Evolutionary conservation across 2,329 filamentous ascomycete genomes (phyloP).

Genomic region (Pyricularia sp.): DNA sequence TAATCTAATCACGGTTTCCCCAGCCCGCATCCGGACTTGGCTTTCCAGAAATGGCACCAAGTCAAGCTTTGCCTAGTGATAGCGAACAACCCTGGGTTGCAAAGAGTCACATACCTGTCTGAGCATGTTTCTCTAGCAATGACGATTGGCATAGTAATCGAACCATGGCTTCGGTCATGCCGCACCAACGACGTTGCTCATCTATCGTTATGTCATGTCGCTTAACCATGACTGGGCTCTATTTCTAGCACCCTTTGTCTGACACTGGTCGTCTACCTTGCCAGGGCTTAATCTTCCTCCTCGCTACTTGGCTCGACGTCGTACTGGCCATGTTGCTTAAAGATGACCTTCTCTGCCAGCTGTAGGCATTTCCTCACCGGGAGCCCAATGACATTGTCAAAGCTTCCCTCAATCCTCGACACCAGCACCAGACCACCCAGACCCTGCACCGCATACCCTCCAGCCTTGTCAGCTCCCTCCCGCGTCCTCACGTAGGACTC

Average conservation of each 20-base stretch:
- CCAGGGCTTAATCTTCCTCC: constrained; percentile 13
- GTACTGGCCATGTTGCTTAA: constrained; percentile 60
- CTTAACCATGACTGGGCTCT: neutral
- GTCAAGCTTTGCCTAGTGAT: neutral
- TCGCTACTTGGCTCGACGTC: constrained; percentile 37
- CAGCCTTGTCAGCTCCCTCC: constrained; percentile 92
- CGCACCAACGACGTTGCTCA: neutral
- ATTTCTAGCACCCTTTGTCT: constrained; percentile 2
- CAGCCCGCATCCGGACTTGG: neutral
- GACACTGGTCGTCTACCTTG: neutral
- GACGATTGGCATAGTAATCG: neutral
- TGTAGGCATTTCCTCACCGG: constrained; percentile 70
- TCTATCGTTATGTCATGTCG: neutral
- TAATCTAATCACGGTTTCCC: neutral
- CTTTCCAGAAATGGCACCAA: neutral
- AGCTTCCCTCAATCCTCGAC: constrained; percentile 78
- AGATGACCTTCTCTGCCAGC: constrained; percentile 81
- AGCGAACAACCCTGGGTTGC: neutral
- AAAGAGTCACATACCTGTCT: neutral
- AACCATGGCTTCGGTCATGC: neutral
- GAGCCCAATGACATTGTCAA: constrained; percentile 91
- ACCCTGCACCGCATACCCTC: constrained; percentile 91
- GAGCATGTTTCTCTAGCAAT: neutral
- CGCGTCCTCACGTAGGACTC: constrained; percentile 70
- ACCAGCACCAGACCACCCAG: constrained; percentile 78